phyloP scores from a whole-genome alignment of 2,329 filamentous ascomycete genomes.

The Hypoxylon sp. region DNA sequence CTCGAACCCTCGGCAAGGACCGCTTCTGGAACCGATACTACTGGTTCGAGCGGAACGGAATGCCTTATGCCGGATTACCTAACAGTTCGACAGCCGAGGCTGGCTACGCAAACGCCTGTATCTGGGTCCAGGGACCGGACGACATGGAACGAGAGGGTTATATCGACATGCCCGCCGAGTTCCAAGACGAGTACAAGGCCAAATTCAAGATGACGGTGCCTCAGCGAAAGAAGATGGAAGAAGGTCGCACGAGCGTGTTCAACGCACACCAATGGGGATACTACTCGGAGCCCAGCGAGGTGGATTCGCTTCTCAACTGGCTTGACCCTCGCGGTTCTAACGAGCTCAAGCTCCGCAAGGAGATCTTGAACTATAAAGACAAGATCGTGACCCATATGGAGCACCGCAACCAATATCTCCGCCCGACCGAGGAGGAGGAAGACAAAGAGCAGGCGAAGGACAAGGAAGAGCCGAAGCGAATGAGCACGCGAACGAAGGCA shows the following conservation, averaged over 20 bases:
- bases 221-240: slow-evolving; percentile 85
- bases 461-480: slow-evolving; percentile 50
- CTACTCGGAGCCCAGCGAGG: slow-evolving; percentile 78
- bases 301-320: slow-evolving; percentile 86
- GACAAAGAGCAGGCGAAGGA: slow-evolving; percentile 10
- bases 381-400: slow-evolving; percentile 82
- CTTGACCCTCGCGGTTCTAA: slow-evolving; percentile 86
- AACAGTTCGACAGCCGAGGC: slow-evolving; percentile 87
- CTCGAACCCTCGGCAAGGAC: slow-evolving; percentile 88
- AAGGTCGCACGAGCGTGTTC: slow-evolving; percentile 80
- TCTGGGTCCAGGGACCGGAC: slow-evolving; percentile 97
- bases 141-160: slow-evolving; percentile 86
- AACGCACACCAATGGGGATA: slow-evolving; percentile 89
- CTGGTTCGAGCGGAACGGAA: slow-evolving; percentile 98
- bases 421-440: slow-evolving; percentile 49
- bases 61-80: slow-evolving; percentile 91
- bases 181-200: slow-evolving; percentile 76
- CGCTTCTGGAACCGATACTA: slow-evolving; percentile 98
- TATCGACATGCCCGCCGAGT: slow-evolving; percentile 76
- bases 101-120: slow-evolving; percentile 89
- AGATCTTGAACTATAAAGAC: slow-evolving; percentile 78
- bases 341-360: slow-evolving; percentile 87
- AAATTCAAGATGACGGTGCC: slow-evolving; percentile 83
- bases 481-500: slow-evolving; percentile 56
- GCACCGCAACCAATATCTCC: slow-evolving; percentile 77